These are phyloP conservation scores for Fusarium aywerte DNA, from an alignment of 2,329 filamentous ascomycete genomes.

Conservation along the genomic window DNA sequence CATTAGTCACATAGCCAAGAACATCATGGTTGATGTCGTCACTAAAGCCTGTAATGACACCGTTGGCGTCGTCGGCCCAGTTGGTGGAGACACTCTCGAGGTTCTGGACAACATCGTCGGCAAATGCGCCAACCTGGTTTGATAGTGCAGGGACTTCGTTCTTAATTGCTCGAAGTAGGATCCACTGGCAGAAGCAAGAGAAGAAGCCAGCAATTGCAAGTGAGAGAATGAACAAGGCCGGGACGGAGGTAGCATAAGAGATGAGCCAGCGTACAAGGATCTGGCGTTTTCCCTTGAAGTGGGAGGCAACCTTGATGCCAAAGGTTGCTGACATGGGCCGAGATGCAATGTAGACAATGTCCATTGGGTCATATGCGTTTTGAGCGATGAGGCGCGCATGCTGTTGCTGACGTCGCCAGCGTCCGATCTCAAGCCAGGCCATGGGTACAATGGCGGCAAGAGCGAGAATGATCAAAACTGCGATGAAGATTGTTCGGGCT, in stretches of 20 bases:
- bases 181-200: constrained; percentile 82
- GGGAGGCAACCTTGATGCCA: constrained; percentile 76
- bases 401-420: constrained; percentile 78
- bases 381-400: constrained; percentile 73
- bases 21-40: constrained; percentile 84
- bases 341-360: constrained; percentile 88
- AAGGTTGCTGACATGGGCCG: constrained; percentile 78
- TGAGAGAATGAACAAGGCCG: constrained; percentile 86
- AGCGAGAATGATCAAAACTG: constrained; percentile 77
- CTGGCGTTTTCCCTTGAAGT: constrained; percentile 73
- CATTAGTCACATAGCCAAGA: constrained; percentile 86
- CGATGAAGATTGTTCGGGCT: constrained; percentile 80
- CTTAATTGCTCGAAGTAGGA: constrained; percentile 78
- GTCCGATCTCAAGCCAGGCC: constrained; percentile 81
- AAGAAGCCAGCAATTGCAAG: constrained; percentile 85
- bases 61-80: constrained; percentile 83
- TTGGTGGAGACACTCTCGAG: constrained; percentile 77
- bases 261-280: constrained; percentile 83
- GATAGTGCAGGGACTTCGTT: constrained; percentile 81
- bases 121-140: constrained; percentile 79
- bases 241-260: constrained; percentile 85
- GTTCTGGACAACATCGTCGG: constrained; percentile 77
- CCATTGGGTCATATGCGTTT: constrained; percentile 80
- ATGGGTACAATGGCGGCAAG: constrained; percentile 80
- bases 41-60: constrained; percentile 76